Base-by-base conservation (phyloP, 176 grass and related monocot species). In the Phoenix dactylifera region DNA sequence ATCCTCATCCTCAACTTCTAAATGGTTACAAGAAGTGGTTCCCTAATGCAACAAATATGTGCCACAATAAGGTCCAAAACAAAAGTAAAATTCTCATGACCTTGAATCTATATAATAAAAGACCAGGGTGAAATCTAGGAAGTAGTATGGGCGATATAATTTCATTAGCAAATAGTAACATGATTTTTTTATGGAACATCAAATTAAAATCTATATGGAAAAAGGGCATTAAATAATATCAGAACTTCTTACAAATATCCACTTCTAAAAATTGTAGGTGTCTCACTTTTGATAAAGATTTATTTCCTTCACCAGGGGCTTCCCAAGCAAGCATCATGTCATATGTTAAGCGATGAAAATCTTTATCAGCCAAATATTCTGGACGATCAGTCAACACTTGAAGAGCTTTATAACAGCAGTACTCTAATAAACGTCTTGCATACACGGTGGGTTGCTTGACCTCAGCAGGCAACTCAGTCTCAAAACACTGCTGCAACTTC, bases 1-100 rank as follows among this genome's bases (percentile, higher is more conserved):
- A 16, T 83, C 83, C 4, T 97, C 93, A 16, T 96, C 86, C 0
- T 90, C 91, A 17, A 23, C 63, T 17, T 77, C 84, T 53, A 60
- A 74, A 1, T 44, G 59, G 68, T 62, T 74, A 39, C 62, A 55
- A 19, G 72, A 70, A 4, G 72, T 68, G 23, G 48, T 65, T 67
- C 65, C 78, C 87, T 97, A 25, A 79, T 49, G 29, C 23, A 73
- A 57, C 7, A 5, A 57, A 44, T 12, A 6, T 44, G 12, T 44
- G 9, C 35, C 7, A 44, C 35, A 44, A 12, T 12, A 44, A n/a
- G n/a, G n/a, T n/a, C n/a, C n/a, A n/a, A n/a, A n/a, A 44, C 35
- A 44, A 44, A 9, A 44, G 35, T 44, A 9, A 44, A 14, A 7
- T 35, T 14, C 1, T 44, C 35, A 44, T 44, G 9, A 44, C 35